These are phyloP conservation scores for Kodamaea laetipori DNA, from an alignment of 805 yeast species.

Conservation along the genomic window DNA sequence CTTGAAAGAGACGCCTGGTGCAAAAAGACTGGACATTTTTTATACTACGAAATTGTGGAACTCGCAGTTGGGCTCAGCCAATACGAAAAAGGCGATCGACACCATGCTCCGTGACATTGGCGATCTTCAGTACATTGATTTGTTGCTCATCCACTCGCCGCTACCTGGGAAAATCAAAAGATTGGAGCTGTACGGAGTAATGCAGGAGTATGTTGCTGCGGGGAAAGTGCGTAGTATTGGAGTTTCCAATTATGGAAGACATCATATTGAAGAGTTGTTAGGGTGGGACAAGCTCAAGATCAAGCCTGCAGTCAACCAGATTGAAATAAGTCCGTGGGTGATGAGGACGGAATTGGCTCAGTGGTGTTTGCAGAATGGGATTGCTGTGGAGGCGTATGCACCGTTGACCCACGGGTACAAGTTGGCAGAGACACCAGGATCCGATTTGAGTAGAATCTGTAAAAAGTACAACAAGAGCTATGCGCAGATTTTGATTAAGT, in stretches of 20 bases:
- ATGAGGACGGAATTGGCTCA: slow-evolving; percentile 41
- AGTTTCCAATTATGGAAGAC: slow-evolving; percentile 62
- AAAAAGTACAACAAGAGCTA: slow-evolving; percentile 41
- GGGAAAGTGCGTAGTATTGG: slow-evolving; percentile 59
- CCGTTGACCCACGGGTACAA: slow-evolving; percentile 41
- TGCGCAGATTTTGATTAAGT: slow-evolving; percentile 51
- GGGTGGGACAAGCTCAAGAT: slow-evolving; percentile 45
- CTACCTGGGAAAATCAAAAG: slow-evolving; percentile 43
- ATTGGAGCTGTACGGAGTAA: slow-evolving; percentile 54
- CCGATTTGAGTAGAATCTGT: slow-evolving; percentile 28
- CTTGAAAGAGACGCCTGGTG: slow-evolving; percentile 33
- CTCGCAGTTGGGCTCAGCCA: slow-evolving; percentile 19
- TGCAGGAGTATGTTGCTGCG: slow-evolving; percentile 54
- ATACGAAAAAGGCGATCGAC: slow-evolving; percentile 59
- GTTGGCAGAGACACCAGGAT: slow-evolving; percentile 28
- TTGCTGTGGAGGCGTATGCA: slow-evolving; percentile 40
- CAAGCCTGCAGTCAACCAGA: slow-evolving; percentile 51
- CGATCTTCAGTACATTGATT: slow-evolving; percentile 66
- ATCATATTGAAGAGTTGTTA: slow-evolving; percentile 57
- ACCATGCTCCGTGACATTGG: slow-evolving; percentile 55
- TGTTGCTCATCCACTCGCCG: slow-evolving; percentile 66
- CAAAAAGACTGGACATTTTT: slow-evolving; percentile 30
- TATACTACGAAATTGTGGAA: slow-evolving; percentile 78
- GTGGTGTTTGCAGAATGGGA: slow-evolving; percentile 29
- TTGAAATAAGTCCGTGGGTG: slow-evolving; percentile 52